Evolutionary conservation across 2,329 filamentous ascomycete species (phyloP), one percentile per base, ranked within the genome.

Genomic region (Xylariaceae sp.): DNA sequence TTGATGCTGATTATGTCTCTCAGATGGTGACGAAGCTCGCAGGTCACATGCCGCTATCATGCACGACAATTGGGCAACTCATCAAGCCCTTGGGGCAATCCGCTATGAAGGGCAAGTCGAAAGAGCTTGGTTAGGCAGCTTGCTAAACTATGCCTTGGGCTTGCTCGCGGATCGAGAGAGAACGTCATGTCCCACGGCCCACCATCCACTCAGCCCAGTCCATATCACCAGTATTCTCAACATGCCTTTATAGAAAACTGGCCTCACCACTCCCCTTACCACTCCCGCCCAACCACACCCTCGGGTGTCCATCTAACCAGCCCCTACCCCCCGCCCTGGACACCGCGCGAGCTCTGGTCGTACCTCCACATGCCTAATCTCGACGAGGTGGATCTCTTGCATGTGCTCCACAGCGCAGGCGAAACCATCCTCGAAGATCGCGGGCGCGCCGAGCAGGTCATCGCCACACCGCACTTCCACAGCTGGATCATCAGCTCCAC

Each of bases 31-130:
- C n/a, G 35, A 37, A 40, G 8, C 20, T 13, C 44, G 50, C 21
- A 26, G 41, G 7, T 35, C 50, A 6, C 44, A 53, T 15, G 18
- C 33, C 4, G 9, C 36, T 9, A 48, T 49, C 5, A 35, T 42
- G 10, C 27, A 53, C 15, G 44, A 49, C 7, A 49, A 53, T 26
- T 49, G 44, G 50, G 36, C 36, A 36, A 49, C 36, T 3, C 50
- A 53, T 20, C 50, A 37, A 20, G 32, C 15, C 11, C 18, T 48
- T 9, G 32, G 32, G 9, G 32, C 11, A 39, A 16, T 48, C 2
- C 3, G 37, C 6, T n/a, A 39, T 3, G 44, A 18, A 11, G 16
- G 35, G 13, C 33, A n/a, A 23, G 30, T 7, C 11, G 37, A 33
- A 44, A 26, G 3, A 7, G 45, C 45, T 15, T 49, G 45, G 45